phyloP scores from a whole-genome alignment of 1,284 basidiomycete species.

The Pseudomicrostroma phylloplanum region DNA sequence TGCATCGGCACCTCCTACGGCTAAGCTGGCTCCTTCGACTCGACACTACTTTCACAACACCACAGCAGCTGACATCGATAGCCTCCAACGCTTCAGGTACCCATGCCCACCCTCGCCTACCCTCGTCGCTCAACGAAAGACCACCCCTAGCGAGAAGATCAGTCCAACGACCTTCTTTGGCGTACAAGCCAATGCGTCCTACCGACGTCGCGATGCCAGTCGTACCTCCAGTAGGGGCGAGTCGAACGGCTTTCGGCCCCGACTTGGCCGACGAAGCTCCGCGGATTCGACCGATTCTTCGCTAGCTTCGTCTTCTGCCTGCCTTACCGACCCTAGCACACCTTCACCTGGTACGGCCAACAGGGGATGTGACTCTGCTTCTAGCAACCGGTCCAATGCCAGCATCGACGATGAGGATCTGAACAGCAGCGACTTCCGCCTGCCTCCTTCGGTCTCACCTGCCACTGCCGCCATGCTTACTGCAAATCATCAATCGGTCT shows the following conservation, averaged over 20 bases:
- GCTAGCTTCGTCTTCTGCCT: neutral
- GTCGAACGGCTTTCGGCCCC: neutral
- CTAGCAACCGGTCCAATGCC: neutral
- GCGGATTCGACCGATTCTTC: neutral
- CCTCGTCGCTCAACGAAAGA: neutral
- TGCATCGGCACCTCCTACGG: neutral
- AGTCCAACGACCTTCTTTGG: too few species aligned
- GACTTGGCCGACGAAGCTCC: neutral
- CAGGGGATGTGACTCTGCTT: too few species aligned
- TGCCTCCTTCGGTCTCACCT: conserved; percentile 1
- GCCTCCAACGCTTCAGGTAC: neutral
- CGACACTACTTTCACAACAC: neutral
- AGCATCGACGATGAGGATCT: conserved; percentile 3
- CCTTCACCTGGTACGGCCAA: neutral
- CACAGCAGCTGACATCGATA: neutral
- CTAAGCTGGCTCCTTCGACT: neutral
- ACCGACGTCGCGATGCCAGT: neutral
- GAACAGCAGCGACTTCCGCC: conserved; percentile 3
- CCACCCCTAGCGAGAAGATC: neutral
- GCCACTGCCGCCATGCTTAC: neutral
- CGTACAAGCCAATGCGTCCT: too few species aligned
- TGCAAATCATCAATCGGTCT: neutral
- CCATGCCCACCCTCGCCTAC: neutral
- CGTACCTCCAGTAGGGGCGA: neutral
- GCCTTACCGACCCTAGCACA: conserved; percentile 2